Evolutionary conservation across 495 filamentous ascomycete species (phyloP), one percentile per base, ranked within the genome.

Genomic region (Cercophora scortea): DNA sequence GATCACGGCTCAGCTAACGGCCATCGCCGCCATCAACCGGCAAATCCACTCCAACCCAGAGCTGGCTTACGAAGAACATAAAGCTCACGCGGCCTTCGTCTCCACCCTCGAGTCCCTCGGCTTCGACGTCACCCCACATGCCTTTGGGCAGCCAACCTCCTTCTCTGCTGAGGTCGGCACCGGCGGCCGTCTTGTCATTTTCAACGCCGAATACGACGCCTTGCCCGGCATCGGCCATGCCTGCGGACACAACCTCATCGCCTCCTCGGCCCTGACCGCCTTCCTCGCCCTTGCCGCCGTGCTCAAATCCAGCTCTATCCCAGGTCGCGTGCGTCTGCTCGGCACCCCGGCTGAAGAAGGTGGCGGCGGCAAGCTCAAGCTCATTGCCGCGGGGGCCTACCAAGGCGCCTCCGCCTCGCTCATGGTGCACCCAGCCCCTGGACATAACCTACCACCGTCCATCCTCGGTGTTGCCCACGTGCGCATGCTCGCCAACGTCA

Each of bases 271-370:
- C 4, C 60, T 87, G 8, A 74, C 77, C 2, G 79, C 75, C 1
- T 83, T 81, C 33, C 64, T 88, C 13, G 82, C 78, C 4, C 64
- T 78, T 0, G 81, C 75, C 0, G 69, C 74, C 11, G 67, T 76
- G 0, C 62, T 87, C 32, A 71, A 73, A 45, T 51, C 72, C 11
- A 76, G 72, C 38, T 62, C 62, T 9, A 57, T 76, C 8, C 75
- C 73, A 0, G 84, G 85, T 6, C 76, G 78, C 17, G 66, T 84
- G 0, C 70, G 81, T 7, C 63, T 89, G 4, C 71, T 88, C 9
- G 85, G 85, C 1, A 88, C 85, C 0, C 85, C 85, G 2, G 85
- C 83, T 0, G 85, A 89, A 61, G 85, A 89, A 57, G 79, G 69
- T 16, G 69, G 71, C 45, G 72, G 71, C 42, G 72, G 71, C 6